Percentiles rank a stretch among this genome's conserved stretches.
Evolutionary conservation across 192 early-diverging fungal species (phyloP).

Genomic region (Umbelopsis sp.): DNA sequence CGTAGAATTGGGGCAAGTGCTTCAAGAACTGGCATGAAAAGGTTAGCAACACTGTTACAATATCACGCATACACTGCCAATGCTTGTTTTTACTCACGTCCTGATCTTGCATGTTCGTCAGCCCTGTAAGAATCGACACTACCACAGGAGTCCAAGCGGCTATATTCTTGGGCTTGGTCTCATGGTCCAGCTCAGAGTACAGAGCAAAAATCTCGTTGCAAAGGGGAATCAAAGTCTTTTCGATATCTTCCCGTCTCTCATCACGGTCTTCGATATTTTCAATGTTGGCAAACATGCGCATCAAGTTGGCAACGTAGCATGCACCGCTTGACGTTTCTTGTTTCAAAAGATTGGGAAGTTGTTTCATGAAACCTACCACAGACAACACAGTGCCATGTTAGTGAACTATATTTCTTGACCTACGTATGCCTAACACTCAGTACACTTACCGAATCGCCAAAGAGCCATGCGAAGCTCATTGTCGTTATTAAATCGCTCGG

Average conservation of each 20-base stretch:
- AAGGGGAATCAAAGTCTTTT: conserved; percentile 48
- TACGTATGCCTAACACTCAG: not conserved
- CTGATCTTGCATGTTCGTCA: conserved; percentile 68
- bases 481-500: conserved; percentile 79
- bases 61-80: not conserved
- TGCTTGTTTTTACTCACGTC: conserved; percentile 42
- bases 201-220: conserved; percentile 60
- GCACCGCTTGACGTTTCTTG: conserved; percentile 83
- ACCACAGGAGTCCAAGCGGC: conserved; percentile 79
- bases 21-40: conserved; percentile 48
- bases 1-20: conserved; percentile 66
- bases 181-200: conserved; percentile 69
- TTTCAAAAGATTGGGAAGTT: conserved; percentile 88
- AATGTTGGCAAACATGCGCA: conserved; percentile 63
- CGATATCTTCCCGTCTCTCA: conserved; percentile 39
- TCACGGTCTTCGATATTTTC: conserved; percentile 44
- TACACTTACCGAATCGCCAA: conserved; percentile 57
- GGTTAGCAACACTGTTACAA: not conserved
- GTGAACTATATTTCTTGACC: not conserved
- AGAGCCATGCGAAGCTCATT: conserved; percentile 78
- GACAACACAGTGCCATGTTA: not conserved
- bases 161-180: conserved; percentile 71
- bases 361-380: conserved; percentile 77
- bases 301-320: conserved; percentile 67
- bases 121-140: conserved; percentile 66